Evolutionary conservation across 75 land plant species (phyloP), one percentile per base, ranked within the genome.

Genomic region (Isoetes taiwanensis): DNA sequence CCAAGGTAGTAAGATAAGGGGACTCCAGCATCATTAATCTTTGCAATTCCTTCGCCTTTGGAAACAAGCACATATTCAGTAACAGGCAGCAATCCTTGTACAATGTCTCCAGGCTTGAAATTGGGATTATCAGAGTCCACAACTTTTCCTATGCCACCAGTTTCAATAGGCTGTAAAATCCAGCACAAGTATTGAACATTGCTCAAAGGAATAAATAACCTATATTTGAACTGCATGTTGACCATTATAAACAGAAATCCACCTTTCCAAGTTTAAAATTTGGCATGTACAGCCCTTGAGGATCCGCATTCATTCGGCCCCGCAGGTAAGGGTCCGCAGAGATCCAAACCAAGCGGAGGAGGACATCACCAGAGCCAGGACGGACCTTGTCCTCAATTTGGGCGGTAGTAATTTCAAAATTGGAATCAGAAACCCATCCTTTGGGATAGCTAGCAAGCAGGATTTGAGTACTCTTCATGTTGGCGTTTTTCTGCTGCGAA

Each of bases 261-360:
- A 80, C 82, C 63, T 62, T 30, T 33, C 80, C 80, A 28, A 62
- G 69, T 16, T 19, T 50, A 52, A 58, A 80, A 38, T 57, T 28
- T 2, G 56, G 46, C 30, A 64, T 32, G 68, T 58, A 72, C 23
- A 56, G 61, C 56, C 17, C 65, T 52, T 52, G 41, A n/a, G n/a
- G n/a, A 14, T 50, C 37, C 6, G 39, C 41, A 5, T 64, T 58
- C 85, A 88, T 81, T 21, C 80, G 70, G 11, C 56, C 56, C 31
- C 90, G 61, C 90, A 84, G 78, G 69, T 76, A 88, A 12, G 95
- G 90, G 39, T 88, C 95, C 43, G 82, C 78, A 21, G 94, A 87
- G 26, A 88, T 75, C 48, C 72, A 84, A 12, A 88, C 69, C 54
- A 76, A 81, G 78, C 81, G 84, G 28, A 88, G 70, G 19, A 84